Evolutionary conservation across 148 eudicot genomes (phyloP).

Genomic region (Vaccinium corymbosum): DNA sequence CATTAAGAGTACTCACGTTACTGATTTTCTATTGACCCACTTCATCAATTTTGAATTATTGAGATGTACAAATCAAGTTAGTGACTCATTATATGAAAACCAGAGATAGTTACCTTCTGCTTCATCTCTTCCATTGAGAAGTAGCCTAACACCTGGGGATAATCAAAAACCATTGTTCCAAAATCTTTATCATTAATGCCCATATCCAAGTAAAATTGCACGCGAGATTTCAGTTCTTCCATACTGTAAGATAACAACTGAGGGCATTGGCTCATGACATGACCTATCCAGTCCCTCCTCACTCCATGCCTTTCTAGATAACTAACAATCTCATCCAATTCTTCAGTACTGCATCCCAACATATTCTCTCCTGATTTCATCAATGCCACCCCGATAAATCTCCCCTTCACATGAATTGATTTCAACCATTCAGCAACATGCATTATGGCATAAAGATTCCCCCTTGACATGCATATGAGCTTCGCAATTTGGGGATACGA

Average conservation of each 20-base stretch:
- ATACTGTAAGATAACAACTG: slow-evolving; percentile 70
- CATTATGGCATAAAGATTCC: slow-evolving; percentile 53
- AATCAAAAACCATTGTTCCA: slow-evolving; percentile 96
- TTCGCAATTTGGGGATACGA: slow-evolving; percentile 86
- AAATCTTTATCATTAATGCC: slow-evolving; percentile 86
- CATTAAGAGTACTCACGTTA: not conserved
- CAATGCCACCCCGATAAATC: slow-evolving; percentile 67
- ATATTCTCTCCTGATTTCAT: slow-evolving; percentile 57
- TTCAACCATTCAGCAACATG: slow-evolving; percentile 63
- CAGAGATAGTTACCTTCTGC: slow-evolving; percentile 51
- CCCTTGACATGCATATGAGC: slow-evolving; percentile 71
- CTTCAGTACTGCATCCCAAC: slow-evolving; percentile 47
- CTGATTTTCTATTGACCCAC: not conserved
- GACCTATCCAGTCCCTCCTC: slow-evolving; percentile 88
- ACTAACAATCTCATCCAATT: slow-evolving; percentile 62
- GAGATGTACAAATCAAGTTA: not conserved
- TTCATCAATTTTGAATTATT: not conserved
- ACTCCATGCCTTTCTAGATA: slow-evolving; percentile 78
- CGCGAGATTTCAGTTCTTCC: slow-evolving; percentile 67
- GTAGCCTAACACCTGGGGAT: slow-evolving; percentile 79
- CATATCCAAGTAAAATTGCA: slow-evolving; percentile 70
- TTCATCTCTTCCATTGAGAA: slow-evolving; percentile 81
- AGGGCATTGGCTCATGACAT: slow-evolving; percentile 69
- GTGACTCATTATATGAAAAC: not conserved
- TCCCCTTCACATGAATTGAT: slow-evolving; percentile 66